Conservation (phyloP, 805 yeast species). For the Komagataella phaffii region DNA sequence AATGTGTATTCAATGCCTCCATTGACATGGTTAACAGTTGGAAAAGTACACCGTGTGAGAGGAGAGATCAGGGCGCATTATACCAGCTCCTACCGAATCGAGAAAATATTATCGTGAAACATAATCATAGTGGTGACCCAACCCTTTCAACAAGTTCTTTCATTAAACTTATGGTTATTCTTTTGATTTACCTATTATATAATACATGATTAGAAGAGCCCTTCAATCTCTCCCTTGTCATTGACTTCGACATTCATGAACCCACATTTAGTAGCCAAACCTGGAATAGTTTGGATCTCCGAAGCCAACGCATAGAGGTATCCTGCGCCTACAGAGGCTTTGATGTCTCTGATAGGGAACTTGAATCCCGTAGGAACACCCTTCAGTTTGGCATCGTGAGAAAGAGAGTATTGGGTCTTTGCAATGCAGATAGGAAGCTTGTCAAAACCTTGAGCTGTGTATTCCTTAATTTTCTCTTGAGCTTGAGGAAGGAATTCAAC, state of each 20-base stretch:
- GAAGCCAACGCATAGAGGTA: conserved; percentile 94
- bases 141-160: not conserved
- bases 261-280: conserved; percentile 91
- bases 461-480: conserved; percentile 63
- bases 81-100: not conserved
- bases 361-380: conserved; percentile 93
- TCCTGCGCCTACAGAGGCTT: conserved; percentile 94
- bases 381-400: conserved; percentile 86
- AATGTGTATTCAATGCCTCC: not conserved
- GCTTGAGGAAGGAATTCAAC: conserved; percentile 80
- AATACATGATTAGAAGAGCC: conserved; percentile 46
- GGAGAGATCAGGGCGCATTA: not conserved
- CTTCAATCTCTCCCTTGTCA: conserved; percentile 84
- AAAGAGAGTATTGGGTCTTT: conserved; percentile 91
- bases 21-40: not conserved
- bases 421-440: conserved; percentile 93
- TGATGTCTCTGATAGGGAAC: conserved; percentile 88
- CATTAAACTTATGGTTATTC: not conserved
- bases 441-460: conserved; percentile 79
- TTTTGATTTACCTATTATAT: not conserved
- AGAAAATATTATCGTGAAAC: not conserved
- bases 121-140: not conserved
- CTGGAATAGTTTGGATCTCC: conserved; percentile 95
- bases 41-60: not conserved
- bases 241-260: conserved; percentile 94